Evolutionary conservation across 1,284 basidiomycete species (phyloP), one percentile per base, ranked within the genome.

Genomic region (Heterobasidion irregulare): DNA sequence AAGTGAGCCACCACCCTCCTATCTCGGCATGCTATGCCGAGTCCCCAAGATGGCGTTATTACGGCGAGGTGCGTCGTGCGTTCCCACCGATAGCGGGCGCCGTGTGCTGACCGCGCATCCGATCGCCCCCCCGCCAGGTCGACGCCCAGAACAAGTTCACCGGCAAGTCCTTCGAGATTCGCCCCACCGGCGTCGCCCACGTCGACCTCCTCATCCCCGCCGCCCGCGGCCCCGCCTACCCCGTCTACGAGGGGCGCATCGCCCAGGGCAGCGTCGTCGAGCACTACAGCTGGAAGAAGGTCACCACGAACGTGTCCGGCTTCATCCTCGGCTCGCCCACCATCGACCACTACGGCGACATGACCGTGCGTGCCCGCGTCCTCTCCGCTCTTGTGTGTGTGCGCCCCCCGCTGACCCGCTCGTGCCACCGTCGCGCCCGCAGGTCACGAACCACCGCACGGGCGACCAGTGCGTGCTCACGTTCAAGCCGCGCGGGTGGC

Each of bases 11-110:
- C 70, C 95, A 98, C 68, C 94, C 94, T 4, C 96, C 96, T 0
- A 94, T 98, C 56, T 95, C 92, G n/a, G 95, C 96, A 8, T 98
- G 95, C 69, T 95, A 91, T 82, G 90, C 90, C 2, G 92, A 98
- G 70, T 86, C 89, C 0, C 91, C 92, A 0, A 72, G 74, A 43
- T 98, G 94, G 94, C 82, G 86, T 59, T 98, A 98, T 70, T 96
- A 83, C 65, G 95, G 95, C 65, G 91, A 95, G 75, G 89, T 89
- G 54, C 64, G 56, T 54, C 16, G 9, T 16, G 12, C 26, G 26
- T 26, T 26, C 26, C 26, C 26, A 26, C 26, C 26, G n/a, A n/a
- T n/a, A n/a, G 26, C 26, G 26, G 33, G 26, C 26, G n/a, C 8
- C 7, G 10, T 9, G 16, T 6, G 50, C 19, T 8, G 16, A 15